Evolutionary conservation across 495 filamentous ascomycete species (phyloP).

Genomic region (Neurospora tetrasperma): DNA sequence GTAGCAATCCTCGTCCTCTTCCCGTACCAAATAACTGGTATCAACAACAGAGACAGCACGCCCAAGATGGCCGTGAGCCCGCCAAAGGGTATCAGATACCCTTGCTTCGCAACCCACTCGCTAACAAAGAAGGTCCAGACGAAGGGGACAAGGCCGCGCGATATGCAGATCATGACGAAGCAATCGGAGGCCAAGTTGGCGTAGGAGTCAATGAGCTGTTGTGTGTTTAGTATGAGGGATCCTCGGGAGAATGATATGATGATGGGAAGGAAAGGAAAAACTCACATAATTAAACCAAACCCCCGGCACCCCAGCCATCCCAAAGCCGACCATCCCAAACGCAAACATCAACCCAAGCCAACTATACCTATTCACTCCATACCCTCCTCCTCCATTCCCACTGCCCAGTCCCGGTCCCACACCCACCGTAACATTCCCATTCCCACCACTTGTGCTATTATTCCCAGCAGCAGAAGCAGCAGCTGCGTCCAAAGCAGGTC

Average conservation of each 20-base stretch:
- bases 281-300: conserved; percentile 26
- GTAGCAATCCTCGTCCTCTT: conserved; percentile 25
- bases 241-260: not conserved
- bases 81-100: conserved; percentile 20
- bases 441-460: not conserved
- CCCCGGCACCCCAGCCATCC: conserved; percentile 18
- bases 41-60: conserved; percentile 14
- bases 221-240: not conserved
- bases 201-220: conserved; percentile 24
- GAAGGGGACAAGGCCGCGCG: conserved; percentile 22
- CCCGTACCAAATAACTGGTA: conserved; percentile 17
- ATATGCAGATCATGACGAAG: conserved; percentile 25
- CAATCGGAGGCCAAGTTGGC: conserved; percentile 23
- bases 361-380: not conserved
- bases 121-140: conserved; percentile 20
- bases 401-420: not conserved
- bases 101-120: conserved; percentile 17
- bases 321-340: conserved; percentile 24
- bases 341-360: conserved; percentile 25
- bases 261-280: not conserved
- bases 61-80: conserved; percentile 20
- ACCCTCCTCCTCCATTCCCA: not conserved
- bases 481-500: not conserved
- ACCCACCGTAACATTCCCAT: not conserved
- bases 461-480: not conserved